Conservation (phyloP, 352 stramenopile species). For the Globisporangium camurandrum region DNA sequence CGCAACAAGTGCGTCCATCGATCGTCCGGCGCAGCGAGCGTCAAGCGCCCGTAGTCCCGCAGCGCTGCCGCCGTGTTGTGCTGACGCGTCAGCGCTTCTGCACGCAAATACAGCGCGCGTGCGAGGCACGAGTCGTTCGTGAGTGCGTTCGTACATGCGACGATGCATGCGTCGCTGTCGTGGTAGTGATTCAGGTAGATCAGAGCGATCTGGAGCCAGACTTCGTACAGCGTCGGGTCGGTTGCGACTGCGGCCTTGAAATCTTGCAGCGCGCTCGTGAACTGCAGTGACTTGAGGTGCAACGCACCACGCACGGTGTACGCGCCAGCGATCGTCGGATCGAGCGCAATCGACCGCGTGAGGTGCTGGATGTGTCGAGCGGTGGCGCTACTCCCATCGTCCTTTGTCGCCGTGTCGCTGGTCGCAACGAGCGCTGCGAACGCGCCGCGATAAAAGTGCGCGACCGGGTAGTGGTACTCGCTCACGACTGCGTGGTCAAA, state of each 20-base stretch:
- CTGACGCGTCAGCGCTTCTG: constrained; percentile 54
- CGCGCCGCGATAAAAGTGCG: constrained; percentile 70
- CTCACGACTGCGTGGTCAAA: constrained; percentile 70
- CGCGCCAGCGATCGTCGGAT: constrained; percentile 66
- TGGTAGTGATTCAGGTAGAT: constrained; percentile 80
- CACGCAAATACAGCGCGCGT: constrained; percentile 57
- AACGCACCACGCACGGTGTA: constrained; percentile 68
- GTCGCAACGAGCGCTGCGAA: constrained; percentile 40
- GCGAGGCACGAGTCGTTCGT: constrained; percentile 55
- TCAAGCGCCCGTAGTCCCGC: constrained; percentile 57
- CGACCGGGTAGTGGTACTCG: constrained; percentile 74
- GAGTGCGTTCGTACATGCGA: constrained; percentile 53
- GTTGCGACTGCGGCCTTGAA: constrained; percentile 71
- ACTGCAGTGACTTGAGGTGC: constrained; percentile 60
- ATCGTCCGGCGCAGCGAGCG: constrained; percentile 47
- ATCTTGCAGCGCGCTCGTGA: constrained; percentile 69
- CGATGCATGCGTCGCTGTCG: constrained; percentile 56
- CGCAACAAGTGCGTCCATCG: constrained; percentile 56
- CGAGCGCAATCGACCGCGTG: constrained; percentile 50
- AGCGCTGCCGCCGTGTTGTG: constrained; percentile 46
- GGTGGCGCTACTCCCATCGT: constrained; percentile 16
- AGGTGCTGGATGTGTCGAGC: constrained; percentile 37
- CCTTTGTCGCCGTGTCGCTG: constrained; percentile 8
- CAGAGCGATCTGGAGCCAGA: constrained; percentile 76
- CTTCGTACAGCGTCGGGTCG: constrained; percentile 64